Evolutionary conservation across 1,139 yeast species (phyloP), one percentile per base, ranked within the genome.

Genomic region (Pichia kudriavzevii): DNA sequence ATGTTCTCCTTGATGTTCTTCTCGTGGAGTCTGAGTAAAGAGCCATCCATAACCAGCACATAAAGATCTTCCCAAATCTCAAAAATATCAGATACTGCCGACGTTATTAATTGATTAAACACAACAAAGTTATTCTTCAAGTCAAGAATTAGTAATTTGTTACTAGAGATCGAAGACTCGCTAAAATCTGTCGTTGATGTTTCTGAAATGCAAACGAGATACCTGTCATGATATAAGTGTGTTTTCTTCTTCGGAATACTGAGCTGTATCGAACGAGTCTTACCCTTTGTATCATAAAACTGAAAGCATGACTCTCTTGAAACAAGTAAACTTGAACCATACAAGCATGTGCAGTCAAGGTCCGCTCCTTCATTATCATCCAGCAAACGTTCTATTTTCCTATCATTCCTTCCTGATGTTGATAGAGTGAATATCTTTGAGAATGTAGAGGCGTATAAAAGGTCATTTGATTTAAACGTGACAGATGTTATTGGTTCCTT

Each of bases 401-500:
- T 82, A 39, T 74, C 77, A 52, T 82, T 81, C 45, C 84, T 67
- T 1, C 95, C 94, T 1, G 79, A 69, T 1, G 95, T 85, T 7
- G 79, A 67, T n/a, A 85, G 75, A 0, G 88, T 72, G 35, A 85
- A 55, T 1, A 87, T 69, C 45, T 71, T 77, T 18, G 80, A 72
- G 0, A 94, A 78, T 1, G 94, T 75, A 2, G 82, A 66, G 22
- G 80, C 75, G 52, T 71, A 82, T 16, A 79, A 52, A 6, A 66
- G 40, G 18, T 53, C 45, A 15, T 63, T 63, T 29, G 66, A 72
- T 40, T 66, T 64, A 46, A 81, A 74, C 24, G 71, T 66, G 2
- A 91, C 59, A 0, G 87, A 83, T 0, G 98, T 88, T 18, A 93
- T 69, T 0, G 97, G 95, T 35, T 84, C 93, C 19, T 63, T 59